phyloP scores from a whole-genome alignment of 2,329 filamentous ascomycete species.

The Epichloe baconii region DNA sequence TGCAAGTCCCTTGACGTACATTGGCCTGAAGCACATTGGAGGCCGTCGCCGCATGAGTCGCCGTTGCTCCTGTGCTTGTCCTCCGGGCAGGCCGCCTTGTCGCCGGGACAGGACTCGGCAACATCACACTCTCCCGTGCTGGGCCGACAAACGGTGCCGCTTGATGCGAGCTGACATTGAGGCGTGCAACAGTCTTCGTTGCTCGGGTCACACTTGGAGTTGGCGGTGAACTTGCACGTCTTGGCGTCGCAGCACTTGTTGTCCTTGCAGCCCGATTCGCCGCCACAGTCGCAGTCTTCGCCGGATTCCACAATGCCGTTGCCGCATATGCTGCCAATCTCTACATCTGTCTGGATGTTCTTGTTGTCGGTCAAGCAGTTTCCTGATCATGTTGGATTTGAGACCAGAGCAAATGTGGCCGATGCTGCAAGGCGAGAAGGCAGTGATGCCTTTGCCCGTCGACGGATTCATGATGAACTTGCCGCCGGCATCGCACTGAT shows the following conservation, averaged over 20 bases:
- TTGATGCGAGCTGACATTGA: conserved; percentile 52
- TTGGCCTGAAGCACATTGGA: conserved; percentile 81
- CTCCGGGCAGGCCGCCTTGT: conserved; percentile 55
- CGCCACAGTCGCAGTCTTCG: conserved; percentile 94
- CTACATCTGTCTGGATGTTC: conserved; percentile 67
- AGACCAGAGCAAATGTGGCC: conserved; percentile 91
- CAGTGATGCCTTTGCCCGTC: conserved; percentile 55
- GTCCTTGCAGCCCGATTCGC: conserved; percentile 51
- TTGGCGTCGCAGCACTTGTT: conserved; percentile 74
- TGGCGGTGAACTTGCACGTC: conserved; percentile 72
- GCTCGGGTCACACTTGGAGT: conserved; percentile 63
- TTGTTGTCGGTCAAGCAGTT: conserved; percentile 75
- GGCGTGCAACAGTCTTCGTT: conserved; percentile 72
- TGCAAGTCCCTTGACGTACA: conserved; percentile 87
- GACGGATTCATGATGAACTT: conserved; percentile 94
- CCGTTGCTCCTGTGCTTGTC: conserved; percentile 62
- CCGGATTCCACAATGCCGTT: conserved; percentile 93
- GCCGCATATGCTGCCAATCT: conserved; percentile 76
- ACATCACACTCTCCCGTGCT: conserved; percentile 77
- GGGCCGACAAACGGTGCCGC: conserved; percentile 64
- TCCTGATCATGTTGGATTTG: conserved; percentile 53
- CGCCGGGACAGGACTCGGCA: conserved; percentile 68
- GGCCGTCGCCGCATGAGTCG: conserved; percentile 52
- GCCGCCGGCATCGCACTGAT: conserved; percentile 61
- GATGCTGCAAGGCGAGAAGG: conserved; percentile 78